A percentile compares a stretch with the other conserved stretches of the same genome.
phyloP scores from a whole-genome alignment of 441 rosid species.

The Euphorbia schlechtendalii region DNA sequence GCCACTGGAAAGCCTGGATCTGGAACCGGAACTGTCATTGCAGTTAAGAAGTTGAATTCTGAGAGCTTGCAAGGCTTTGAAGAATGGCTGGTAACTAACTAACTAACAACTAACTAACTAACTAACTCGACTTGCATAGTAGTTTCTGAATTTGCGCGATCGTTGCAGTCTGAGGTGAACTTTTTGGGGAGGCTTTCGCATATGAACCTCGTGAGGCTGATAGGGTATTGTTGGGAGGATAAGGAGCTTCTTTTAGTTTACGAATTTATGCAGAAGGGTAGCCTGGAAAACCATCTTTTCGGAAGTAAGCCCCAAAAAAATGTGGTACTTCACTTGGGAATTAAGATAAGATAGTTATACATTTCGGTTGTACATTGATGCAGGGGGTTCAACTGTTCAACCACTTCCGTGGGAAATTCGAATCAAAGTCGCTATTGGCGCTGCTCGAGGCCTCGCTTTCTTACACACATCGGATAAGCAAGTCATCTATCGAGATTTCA shows the following conservation, averaged over 20 bases:
- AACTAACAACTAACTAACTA: too few relatives aligned
- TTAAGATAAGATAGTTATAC: too few relatives aligned
- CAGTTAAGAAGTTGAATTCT: conserved; percentile 77
- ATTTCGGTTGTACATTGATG: conserved; percentile 9
- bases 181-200: conserved; percentile 82
- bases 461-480: conserved; percentile 72
- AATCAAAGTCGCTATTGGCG: conserved; percentile 74
- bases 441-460: conserved; percentile 74
- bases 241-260: conserved; percentile 70
- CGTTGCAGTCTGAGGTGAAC: conserved; percentile 62
- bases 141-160: neutral
- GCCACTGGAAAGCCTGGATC: conserved; percentile 38
- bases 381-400: conserved; percentile 74
- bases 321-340: too few relatives aligned
- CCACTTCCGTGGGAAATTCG: conserved; percentile 73
- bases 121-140: neutral
- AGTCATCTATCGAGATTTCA: conserved; percentile 86
- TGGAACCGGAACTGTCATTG: conserved; percentile 55
- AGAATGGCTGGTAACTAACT: conserved; percentile 81
- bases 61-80: conserved; percentile 83
- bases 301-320: conserved; percentile 56
- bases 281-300: conserved; percentile 87
- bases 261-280: too few relatives aligned
- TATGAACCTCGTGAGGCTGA: conserved; percentile 71
- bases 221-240: conserved; percentile 79